Conservation (phyloP, 768 basidiomycete genomes). For the Tricholoma flavovirens region DNA sequence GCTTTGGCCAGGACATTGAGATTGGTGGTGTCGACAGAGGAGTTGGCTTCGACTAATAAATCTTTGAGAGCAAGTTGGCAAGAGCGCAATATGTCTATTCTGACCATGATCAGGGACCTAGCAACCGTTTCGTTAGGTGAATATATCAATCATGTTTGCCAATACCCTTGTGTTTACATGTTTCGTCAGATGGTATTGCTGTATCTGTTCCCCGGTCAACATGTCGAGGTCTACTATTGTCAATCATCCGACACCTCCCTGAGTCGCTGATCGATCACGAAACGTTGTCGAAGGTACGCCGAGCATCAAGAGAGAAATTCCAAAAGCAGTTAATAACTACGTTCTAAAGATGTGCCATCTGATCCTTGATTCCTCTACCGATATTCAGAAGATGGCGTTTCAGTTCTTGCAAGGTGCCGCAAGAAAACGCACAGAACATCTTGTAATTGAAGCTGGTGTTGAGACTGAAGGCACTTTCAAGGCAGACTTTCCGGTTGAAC, state of each 20-base stretch:
- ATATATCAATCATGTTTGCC: neutral
- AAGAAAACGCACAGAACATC: slow-evolving; percentile 67
- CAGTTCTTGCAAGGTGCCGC: slow-evolving; percentile 66
- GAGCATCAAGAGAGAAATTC: neutral
- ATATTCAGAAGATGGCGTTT: slow-evolving; percentile 77
- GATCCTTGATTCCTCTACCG: slow-evolving; percentile 52
- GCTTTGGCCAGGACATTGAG: slow-evolving; percentile 64
- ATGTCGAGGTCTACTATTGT: slow-evolving; percentile 63
- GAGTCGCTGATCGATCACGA: slow-evolving; percentile 53
- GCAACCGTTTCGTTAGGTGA: slow-evolving; percentile 50
- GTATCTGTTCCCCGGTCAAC: slow-evolving; percentile 55
- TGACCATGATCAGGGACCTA: slow-evolving; percentile 58
- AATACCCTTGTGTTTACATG: neutral
- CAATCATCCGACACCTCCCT: slow-evolving; percentile 64
- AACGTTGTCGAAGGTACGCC: slow-evolving; percentile 56
- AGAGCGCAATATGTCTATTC: slow-evolving; percentile 42
- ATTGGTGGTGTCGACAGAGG: slow-evolving; percentile 62
- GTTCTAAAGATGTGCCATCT: slow-evolving; percentile 69
- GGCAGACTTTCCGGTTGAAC: slow-evolving; percentile 57
- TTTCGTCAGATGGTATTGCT: slow-evolving; percentile 19
- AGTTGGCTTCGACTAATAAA: slow-evolving; percentile 70
- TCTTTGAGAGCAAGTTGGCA: slow-evolving; percentile 65
- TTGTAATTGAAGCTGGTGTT: slow-evolving; percentile 84
- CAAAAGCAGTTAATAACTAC: neutral
- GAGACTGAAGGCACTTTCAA: slow-evolving; percentile 54